These are phyloP conservation scores for Batrachochytrium dendrobatidis DNA, from an alignment of 371 early-diverging fungal genomes.

Conservation along the genomic window DNA sequence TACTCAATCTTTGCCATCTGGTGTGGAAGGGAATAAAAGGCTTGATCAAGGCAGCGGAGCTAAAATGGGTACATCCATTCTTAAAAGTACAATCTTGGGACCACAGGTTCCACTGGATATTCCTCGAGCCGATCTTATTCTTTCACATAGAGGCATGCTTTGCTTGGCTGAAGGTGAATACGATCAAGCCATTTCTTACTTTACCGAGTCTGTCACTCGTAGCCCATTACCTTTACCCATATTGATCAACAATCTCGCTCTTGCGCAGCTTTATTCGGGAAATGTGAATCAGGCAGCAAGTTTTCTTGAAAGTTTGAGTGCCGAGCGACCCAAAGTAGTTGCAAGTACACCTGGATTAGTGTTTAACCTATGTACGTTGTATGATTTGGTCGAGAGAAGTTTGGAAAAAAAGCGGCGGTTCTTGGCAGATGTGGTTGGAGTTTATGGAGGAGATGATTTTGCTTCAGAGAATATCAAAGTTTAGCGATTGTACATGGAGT, in stretches of 20 bases:
- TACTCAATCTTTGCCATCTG: background rate
- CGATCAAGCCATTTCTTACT: conserved; percentile 9
- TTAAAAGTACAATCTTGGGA: background rate
- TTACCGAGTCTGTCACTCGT: conserved; percentile 22
- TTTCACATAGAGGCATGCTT: conserved; percentile 22
- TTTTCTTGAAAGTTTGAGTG: conserved; percentile 24
- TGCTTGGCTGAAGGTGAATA: conserved; percentile 23
- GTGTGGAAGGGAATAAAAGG: too few species aligned
- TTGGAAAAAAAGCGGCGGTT: conserved; percentile 27
- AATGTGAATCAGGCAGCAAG: conserved; percentile 28
- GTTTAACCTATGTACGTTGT: conserved; percentile 34
- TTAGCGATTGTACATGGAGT: conserved; percentile 5
- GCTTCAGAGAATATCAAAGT: conserved; percentile 27
- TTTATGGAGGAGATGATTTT: conserved; percentile 29
- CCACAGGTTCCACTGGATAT: background rate
- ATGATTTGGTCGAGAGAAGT: conserved; percentile 29
- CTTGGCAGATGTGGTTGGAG: conserved; percentile 23
- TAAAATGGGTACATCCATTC: background rate
- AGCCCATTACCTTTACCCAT: conserved; percentile 6
- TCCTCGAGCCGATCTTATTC: conserved; percentile 13
- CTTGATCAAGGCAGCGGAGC: too few species aligned
- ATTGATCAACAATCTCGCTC: conserved; percentile 36
- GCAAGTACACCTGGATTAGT: conserved; percentile 18
- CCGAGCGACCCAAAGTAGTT: conserved; percentile 18
- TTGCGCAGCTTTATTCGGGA: conserved; percentile 33